Conservation (phyloP, 1,139 yeast species). For the Yamadazyma blattariae region DNA sequence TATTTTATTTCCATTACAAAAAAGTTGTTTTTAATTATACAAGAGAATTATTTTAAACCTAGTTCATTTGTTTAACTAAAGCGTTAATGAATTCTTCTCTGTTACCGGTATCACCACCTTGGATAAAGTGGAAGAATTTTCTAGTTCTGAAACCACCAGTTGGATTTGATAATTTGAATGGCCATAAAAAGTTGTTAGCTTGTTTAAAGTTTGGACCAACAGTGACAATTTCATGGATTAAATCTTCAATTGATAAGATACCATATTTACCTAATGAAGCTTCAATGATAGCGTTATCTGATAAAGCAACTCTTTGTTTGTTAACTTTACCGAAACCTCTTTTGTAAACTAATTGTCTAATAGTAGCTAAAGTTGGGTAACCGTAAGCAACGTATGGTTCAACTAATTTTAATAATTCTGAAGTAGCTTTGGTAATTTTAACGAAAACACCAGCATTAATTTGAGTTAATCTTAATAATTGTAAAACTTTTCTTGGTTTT, state of each 20-base stretch:
- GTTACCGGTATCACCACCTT: constrained; percentile 99
- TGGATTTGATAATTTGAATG: constrained; percentile 99
- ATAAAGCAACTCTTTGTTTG: constrained; percentile 96
- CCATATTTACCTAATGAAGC: constrained; percentile 94
- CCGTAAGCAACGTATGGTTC: constrained; percentile 99
- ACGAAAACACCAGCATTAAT: constrained; percentile 98
- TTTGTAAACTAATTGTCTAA: constrained; percentile 97
- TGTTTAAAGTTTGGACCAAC: constrained; percentile 99
- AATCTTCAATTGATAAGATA: constrained; percentile 93
- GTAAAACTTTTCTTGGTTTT: constrained; percentile 99
- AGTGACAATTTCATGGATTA: constrained; percentile 97
- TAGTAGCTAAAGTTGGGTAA: constrained; percentile 96
- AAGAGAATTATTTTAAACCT: constrained; percentile 22
- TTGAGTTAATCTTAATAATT: constrained; percentile 95
- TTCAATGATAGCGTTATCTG: constrained; percentile 94
- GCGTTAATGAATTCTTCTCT: constrained; percentile 98
- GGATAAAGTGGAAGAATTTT: constrained; percentile 99
- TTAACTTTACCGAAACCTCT: constrained; percentile 99
- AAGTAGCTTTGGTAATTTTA: constrained; percentile 97
- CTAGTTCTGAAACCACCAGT: constrained; percentile 99
- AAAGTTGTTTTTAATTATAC: constrained; percentile 1
- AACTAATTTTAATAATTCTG: constrained; percentile 93
- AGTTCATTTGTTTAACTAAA: constrained; percentile 96
- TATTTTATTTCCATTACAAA: constrained; percentile 6
- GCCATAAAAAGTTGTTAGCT: constrained; percentile 99